phyloP scores from a whole-genome alignment of 768 basidiomycete genomes.

The Roridomyces roridus region DNA sequence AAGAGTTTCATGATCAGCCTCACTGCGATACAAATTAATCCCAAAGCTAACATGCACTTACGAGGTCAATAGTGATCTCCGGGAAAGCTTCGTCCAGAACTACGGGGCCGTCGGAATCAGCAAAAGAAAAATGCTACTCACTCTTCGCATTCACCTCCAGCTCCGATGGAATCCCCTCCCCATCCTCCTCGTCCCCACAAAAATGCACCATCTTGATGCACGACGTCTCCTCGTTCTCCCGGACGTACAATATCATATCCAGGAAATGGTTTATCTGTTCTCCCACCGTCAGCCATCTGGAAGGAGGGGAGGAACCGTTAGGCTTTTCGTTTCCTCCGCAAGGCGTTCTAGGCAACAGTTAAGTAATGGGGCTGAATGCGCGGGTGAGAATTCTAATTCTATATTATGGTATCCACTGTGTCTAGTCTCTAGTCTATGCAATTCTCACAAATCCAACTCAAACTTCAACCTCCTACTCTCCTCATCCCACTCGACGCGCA shows the following conservation, averaged over 20 bases:
- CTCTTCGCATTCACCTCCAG: constrained; percentile 76
- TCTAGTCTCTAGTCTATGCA: too few relatives aligned
- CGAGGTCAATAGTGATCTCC: constrained; percentile 66
- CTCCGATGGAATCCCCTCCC: constrained; percentile 71
- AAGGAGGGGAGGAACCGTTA: too few relatives aligned
- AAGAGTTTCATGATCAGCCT: too few relatives aligned
- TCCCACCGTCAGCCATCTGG: background rate
- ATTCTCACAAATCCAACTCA: too few relatives aligned
- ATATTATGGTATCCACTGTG: too few relatives aligned
- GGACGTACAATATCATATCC: constrained; percentile 69
- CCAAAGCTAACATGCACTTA: constrained; percentile 38
- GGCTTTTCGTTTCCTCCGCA: too few relatives aligned
- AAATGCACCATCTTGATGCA: constrained; percentile 75
- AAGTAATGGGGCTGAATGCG: too few relatives aligned
- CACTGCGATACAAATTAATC: too few relatives aligned
- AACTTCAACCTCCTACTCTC: too few relatives aligned
- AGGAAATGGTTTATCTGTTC: constrained; percentile 69
- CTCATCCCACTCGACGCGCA: too few relatives aligned
- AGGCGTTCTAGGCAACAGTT: too few relatives aligned
- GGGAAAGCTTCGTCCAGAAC: constrained; percentile 65
- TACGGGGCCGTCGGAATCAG: constrained; percentile 30
- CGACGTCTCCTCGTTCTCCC: constrained; percentile 72
- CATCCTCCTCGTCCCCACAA: constrained; percentile 48
- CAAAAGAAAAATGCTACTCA: constrained; percentile 36
- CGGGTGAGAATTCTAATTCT: too few relatives aligned